Evolutionary conservation across 1,284 basidiomycete genomes (phyloP), one percentile per base, ranked within the genome.

Genomic region (Boletus mariae): DNA sequence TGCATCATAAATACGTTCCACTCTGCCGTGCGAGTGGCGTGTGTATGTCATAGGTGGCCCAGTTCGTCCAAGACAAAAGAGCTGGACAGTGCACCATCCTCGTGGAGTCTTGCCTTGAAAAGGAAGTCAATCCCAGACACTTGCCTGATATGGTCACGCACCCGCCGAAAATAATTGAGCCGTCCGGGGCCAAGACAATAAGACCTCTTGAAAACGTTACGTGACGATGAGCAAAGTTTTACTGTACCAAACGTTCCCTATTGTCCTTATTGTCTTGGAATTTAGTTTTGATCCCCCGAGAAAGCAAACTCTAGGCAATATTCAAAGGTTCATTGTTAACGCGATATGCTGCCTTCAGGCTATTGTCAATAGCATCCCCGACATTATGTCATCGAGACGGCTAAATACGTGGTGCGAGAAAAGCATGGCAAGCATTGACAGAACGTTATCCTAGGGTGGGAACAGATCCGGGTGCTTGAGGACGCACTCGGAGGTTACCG

Each of bases 1-100:
- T 3, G 17, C 31, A 29, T 65, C 55, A 63, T 63, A 63, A 61
- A 63, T 63, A 67, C 62, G 58, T 20, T 54, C 12, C 64, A 54
- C 59, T 41, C 44, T 38, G 40, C 38, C 49, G 43, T 41, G 17
- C 25, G 32, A 10, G 41, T 56, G 53, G 57, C 57, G 57, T 34
- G 35, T 28, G 52, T 45, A 25, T 31, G 45, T 35, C 15, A 25
- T 15, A 43, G 42, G 25, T 13, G 52, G 3, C 56, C 55, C 17
- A 54, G 54, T 57, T 52, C 52, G 63, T 66, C 52, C 29, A 66
- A 68, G 54, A 68, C 66, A 44, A 65, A 65, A 65, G 56, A 49
- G 53, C 26, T 41, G 25, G 43, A 38, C 34, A 29, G n/a, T 49
- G 20, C 10, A 9, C 43, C 29, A 26, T 31, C 29, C 11, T 38